phyloP scores from a whole-genome alignment of 2,329 filamentous ascomycete genomes.

The Ophiostoma triangulosporum region DNA sequence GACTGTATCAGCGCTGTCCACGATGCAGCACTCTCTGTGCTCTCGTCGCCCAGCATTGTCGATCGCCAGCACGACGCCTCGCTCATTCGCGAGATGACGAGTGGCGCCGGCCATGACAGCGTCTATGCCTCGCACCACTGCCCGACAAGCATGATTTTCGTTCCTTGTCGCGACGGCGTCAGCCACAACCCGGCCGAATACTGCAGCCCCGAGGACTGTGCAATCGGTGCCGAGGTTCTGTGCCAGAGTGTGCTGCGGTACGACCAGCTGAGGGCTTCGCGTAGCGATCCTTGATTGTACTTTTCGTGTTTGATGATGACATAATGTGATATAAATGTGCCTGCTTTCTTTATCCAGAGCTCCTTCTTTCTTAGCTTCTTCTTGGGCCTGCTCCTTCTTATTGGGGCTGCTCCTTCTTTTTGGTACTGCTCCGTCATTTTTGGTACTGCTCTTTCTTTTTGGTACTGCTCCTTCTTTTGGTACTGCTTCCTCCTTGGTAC shows the following conservation, averaged over 20 bases:
- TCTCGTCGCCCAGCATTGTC: slow-evolving; percentile 17
- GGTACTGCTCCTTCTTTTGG: too few species aligned
- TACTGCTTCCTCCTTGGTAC: too few species aligned
- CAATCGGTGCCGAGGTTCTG: slow-evolving; percentile 37
- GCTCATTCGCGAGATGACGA: slow-evolving; percentile 24
- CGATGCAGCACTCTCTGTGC: slow-evolving; percentile 42
- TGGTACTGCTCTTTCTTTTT: too few species aligned
- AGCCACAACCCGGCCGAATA: slow-evolving; percentile 53
- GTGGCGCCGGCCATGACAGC: slow-evolving; percentile 33
- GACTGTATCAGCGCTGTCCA: slow-evolving; percentile 55
- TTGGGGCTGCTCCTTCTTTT: too few species aligned
- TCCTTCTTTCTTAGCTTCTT: too few species aligned
- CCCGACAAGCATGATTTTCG: slow-evolving; percentile 55
- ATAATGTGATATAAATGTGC: too few species aligned
- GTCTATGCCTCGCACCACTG: slow-evolving; percentile 45
- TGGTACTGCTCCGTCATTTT: too few species aligned
- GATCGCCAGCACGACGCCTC: slow-evolving; percentile 9
- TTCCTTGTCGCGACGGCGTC: slow-evolving; percentile 48
- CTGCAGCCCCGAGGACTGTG: slow-evolving; percentile 45
- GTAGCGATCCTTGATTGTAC: not conserved
- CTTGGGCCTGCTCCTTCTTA: too few species aligned
- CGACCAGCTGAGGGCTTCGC: slow-evolving; percentile 12
- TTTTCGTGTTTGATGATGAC: too few species aligned
- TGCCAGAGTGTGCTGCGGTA: slow-evolving; percentile 21
- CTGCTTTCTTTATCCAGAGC: too few species aligned